Percentiles rank a stretch among this genome's conserved stretches.
Conservation (phyloP, 805 yeast genomes). For the Yamadazyma endophytica region DNA sequence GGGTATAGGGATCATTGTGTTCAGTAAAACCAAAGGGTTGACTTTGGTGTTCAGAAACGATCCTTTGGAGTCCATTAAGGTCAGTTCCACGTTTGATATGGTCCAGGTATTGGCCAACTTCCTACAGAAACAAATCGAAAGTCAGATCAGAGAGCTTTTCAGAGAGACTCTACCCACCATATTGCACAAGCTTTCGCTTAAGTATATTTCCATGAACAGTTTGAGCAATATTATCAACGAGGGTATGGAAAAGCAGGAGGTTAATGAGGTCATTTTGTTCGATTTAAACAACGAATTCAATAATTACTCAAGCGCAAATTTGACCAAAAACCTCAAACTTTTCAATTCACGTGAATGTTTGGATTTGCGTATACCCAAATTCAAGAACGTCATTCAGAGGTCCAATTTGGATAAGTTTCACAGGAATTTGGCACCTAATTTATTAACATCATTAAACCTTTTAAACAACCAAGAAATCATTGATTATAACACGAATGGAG, state of each 20-base stretch:
- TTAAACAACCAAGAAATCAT: constrained; percentile 26
- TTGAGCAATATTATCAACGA: constrained; percentile 10
- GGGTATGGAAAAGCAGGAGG: constrained; percentile 7
- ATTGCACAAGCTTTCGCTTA: constrained; percentile 69
- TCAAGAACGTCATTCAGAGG: constrained; percentile 56
- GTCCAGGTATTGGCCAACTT: constrained; percentile 81
- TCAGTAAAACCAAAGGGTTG: constrained; percentile 74
- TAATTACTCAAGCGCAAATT: constrained; percentile 47
- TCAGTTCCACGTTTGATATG: constrained; percentile 81
- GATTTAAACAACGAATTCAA: constrained; percentile 54
- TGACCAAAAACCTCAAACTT: constrained; percentile 35
- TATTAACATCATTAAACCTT: constrained; percentile 29
- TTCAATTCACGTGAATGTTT: constrained; percentile 77
- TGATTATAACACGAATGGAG: constrained; percentile 23
- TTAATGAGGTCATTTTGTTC: constrained; percentile 44
- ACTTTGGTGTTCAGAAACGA: constrained; percentile 87
- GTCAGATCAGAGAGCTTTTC: constrained; percentile 73
- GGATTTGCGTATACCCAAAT: constrained; percentile 58
- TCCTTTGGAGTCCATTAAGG: constrained; percentile 79
- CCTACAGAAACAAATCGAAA: constrained; percentile 77
- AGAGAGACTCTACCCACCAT: constrained; percentile 81
- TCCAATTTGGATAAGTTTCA: constrained; percentile 42
- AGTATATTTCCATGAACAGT: constrained; percentile 27
- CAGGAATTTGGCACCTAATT: constrained; percentile 35
- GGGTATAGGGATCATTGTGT: constrained; percentile 83